phyloP scores from a whole-genome alignment of 2,329 filamentous ascomycete species.

The Aspergillus sp. region DNA sequence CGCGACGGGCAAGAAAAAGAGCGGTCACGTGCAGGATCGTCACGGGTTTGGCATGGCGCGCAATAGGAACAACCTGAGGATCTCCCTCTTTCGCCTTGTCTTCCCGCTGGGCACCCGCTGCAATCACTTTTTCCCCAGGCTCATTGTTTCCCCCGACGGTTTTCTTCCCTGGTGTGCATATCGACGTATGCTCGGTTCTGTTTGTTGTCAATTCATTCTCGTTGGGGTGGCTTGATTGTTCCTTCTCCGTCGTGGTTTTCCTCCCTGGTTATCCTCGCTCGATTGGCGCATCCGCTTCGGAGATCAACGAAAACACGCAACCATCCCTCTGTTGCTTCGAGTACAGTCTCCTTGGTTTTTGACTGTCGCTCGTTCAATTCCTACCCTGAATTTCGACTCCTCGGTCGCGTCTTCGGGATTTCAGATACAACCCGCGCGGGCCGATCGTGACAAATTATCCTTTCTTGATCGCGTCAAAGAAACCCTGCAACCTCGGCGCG shows the following conservation, averaged over 20 bases:
- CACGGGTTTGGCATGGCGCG: conserved; percentile 34
- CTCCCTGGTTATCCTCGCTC: conserved; percentile 23
- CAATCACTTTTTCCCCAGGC: conserved; percentile 9
- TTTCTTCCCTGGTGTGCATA: conserved; percentile 2
- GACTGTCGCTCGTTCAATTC: conserved; percentile 1
- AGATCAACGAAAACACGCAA: conserved; percentile 21
- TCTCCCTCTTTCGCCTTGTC: conserved; percentile 20
- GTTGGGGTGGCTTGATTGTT: conserved; percentile 11
- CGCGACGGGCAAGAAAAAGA: conserved; percentile 24
- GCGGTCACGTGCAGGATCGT: conserved; percentile 33
- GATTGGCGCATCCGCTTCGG: conserved; percentile 30
- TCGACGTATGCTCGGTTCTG: background rate
- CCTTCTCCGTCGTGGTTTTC: conserved; percentile 16
- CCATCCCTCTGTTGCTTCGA: conserved; percentile 14
- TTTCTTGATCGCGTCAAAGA: conserved; percentile 16
- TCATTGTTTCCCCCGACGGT: background rate
- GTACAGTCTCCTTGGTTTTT: conserved; percentile 1
- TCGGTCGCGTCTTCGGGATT: conserved; percentile 14
- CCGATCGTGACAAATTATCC: conserved; percentile 2
- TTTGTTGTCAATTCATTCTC: conserved; percentile 9
- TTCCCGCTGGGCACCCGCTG: conserved; percentile 16
- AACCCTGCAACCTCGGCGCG: conserved; percentile 21
- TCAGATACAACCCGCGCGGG: background rate
- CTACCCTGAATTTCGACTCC: background rate
- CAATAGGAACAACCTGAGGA: conserved; percentile 21